Evolutionary conservation across 2,329 filamentous ascomycete species (phyloP).

Genomic region (Diplodia corticola): DNA sequence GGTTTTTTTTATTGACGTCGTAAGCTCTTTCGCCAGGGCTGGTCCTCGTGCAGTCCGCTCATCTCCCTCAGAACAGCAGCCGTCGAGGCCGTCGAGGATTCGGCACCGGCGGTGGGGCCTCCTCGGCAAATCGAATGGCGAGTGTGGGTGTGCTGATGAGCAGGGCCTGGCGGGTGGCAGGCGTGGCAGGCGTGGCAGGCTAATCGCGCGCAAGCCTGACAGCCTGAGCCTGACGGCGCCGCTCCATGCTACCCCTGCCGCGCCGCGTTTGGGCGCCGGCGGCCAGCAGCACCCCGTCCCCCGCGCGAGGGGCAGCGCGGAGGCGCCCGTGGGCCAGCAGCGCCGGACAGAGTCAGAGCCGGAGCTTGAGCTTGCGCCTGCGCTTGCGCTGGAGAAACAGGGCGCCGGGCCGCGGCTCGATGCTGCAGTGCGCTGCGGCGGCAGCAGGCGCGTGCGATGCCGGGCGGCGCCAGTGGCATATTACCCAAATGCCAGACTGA

Average conservation of each 20-base stretch:
- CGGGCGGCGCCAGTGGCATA: background rate
- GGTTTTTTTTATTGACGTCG: slow-evolving; percentile 19
- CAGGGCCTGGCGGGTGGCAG: background rate
- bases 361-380: background rate
- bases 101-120: slow-evolving; percentile 14
- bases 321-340: background rate
- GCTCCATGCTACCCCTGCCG: slow-evolving; percentile 7
- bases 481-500: background rate
- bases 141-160: slow-evolving; percentile 8
- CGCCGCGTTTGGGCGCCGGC: slow-evolving; percentile 5
- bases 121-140: slow-evolving; percentile 14
- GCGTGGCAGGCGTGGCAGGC: too few species aligned
- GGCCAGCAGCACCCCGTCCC: background rate
- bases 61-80: slow-evolving; percentile 19
- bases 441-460: background rate
- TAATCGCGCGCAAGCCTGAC: slow-evolving; percentile 15
- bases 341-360: background rate
- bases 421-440: slow-evolving; percentile 13
- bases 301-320: slow-evolving; percentile 3
- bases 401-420: slow-evolving; percentile 13
- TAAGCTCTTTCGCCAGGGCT: slow-evolving; percentile 21
- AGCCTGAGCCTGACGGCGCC: slow-evolving; percentile 3
- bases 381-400: background rate
- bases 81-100: slow-evolving; percentile 8
- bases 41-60: slow-evolving; percentile 14